Base-by-base conservation (phyloP, 768 basidiomycete genomes). In the Kondoa malvinella region DNA sequence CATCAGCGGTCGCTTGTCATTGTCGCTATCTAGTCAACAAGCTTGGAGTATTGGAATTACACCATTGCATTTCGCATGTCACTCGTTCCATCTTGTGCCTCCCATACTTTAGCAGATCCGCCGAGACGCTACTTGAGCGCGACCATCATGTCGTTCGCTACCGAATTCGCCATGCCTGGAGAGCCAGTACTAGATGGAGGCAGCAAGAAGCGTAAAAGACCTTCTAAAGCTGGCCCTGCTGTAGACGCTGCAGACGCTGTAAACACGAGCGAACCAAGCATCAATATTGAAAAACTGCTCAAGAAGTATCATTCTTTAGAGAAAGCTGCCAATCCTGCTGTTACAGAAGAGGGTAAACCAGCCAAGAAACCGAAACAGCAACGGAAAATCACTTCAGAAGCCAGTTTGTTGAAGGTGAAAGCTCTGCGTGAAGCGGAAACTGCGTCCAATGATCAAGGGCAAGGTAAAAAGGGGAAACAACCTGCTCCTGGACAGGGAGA, bases 201-300 rank as follows among this genome's bases (percentile, higher is more conserved):
- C 33, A 15, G 16, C 61, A 63, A 63, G 26, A 27, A 63, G 61
- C 15, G 61, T 12, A 63, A 63, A 33, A 3, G 61, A 27, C 15
- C 15, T 17, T 31, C 27, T n/a, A 27, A 63, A 63, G 27, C 61
- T 31, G 61, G 17, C 30, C 17, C 16, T 33, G 21, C 58, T 59
- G 12, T 25, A n/a, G n/a, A n/a, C 58, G 12, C 58, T 59, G 58
- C 30, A 12, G 30, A 4, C 21, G 14, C 58, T 25, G 12, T 14
- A 59, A 31, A 59, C 58, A 14, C 50, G 50, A 25, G 27, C 12
- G 21, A 4, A 59, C 58, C 58, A 4, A 12, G 8, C 30, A 31
- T 60, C 17, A 66, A 69, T 31, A 66, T 69, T 57, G 68, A 69
- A 57, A 69, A 66, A 33, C 58, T 66, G 57, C 34, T 69, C 34